Conservation (phyloP, 2,329 filamentous ascomycete genomes). For the Chaetomium olivaceum region DNA sequence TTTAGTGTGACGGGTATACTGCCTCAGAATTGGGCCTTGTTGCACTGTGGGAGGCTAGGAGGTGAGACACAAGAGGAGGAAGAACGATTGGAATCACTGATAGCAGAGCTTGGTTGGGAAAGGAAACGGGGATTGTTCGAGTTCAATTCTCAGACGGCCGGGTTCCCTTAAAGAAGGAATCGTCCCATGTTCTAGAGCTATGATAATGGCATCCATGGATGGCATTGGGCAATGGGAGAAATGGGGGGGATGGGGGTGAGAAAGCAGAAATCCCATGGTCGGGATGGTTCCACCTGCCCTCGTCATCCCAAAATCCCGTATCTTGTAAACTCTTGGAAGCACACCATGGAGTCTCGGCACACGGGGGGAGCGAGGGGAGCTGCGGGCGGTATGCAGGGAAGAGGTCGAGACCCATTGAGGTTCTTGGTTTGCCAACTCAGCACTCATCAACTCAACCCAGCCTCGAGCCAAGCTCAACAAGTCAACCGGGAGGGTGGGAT, state of each 20-base stretch:
- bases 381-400: constrained; percentile 11
- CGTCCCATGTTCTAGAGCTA: not conserved
- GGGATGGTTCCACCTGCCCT: constrained; percentile 5
- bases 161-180: constrained; percentile 5
- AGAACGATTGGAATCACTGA: not conserved
- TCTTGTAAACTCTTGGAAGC: not conserved
- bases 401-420: constrained; percentile 1
- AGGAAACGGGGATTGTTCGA: not conserved
- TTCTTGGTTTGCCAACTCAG: not conserved
- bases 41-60: not conserved
- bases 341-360: constrained; percentile 5
- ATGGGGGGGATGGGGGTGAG: constrained; percentile 1
- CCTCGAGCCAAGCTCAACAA: not conserved
- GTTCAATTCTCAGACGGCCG: not conserved
- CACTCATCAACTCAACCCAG: constrained; percentile 4
- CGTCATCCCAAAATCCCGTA: not conserved
- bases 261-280: constrained; percentile 2
- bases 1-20: not conserved
- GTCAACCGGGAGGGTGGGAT: not conserved
- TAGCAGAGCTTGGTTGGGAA: not conserved
- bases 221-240: constrained; percentile 1
- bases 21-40: not conserved
- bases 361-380: not conserved
- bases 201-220: not conserved
- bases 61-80: not conserved